Base-by-base conservation (phyloP, 225 moss, liverwort and hornwort genomes). In the Sphagnum contortum region DNA sequence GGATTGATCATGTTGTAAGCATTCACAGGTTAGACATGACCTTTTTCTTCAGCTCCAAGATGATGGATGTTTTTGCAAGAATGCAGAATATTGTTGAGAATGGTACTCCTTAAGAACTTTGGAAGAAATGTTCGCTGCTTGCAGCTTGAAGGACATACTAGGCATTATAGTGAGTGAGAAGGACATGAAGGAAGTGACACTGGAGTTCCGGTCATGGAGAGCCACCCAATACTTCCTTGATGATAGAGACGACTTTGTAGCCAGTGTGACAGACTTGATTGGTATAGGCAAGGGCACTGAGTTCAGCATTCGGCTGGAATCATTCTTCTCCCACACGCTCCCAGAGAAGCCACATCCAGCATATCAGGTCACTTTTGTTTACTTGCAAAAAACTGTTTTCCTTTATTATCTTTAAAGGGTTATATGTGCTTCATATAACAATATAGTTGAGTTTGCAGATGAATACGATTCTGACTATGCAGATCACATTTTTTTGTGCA, bases 161-260 rank as follows among this genome's bases (percentile, higher is more conserved):
- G 96, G 96, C 45, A 83, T 98, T 54, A 88, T 89, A 77, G 89
- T 89, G 44, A 91, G 74, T 64, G 96, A 98, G 70, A 92, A 79
- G 57, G 83, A 85, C 72, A 55, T 63, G 59, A 83, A 76, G 72
- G 96, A 93, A 63, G 91, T 98, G 63, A 91, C 78, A 59, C 76
- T 98, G 29, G 96, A 98, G 80, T 90, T 93, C 11, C 87, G 91
- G 74, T 80, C 96, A 74, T 98, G 96, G 96, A 88, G 96, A 68
- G 63, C 90, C 71, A 98, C 91, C 11, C 88, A 82, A 59, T 98
- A 98, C 71, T 80, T 83, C 71, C 68, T 98, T 60, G 89, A 86
- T 66, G 82, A 83, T 13, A 93, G 88, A 80, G 91, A 98, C 62
- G 79, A 93, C 68, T 93, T 98, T 67, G 81, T 93, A 73, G 90